These are phyloP conservation scores for Scedosporium boydii DNA, from an alignment of 2,329 filamentous ascomycete species.

Conservation along the genomic window DNA sequence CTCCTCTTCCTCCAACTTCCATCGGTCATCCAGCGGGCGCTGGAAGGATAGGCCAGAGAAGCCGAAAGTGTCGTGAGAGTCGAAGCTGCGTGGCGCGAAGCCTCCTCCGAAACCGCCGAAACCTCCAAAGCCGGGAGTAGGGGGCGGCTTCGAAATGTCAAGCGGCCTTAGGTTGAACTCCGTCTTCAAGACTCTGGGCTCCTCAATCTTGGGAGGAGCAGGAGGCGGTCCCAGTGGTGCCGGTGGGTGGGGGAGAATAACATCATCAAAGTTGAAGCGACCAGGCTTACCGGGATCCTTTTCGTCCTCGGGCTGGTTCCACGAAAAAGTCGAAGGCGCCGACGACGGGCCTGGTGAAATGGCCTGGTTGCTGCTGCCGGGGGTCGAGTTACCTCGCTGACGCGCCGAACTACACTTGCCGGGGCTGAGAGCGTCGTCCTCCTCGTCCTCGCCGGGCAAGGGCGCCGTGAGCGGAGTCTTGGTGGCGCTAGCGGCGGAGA, in stretches of 20 bases:
- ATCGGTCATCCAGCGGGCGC: neutral
- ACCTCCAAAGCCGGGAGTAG: slow-evolving; percentile 1
- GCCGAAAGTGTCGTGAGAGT: slow-evolving; percentile 1
- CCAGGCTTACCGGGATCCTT: slow-evolving; percentile 27
- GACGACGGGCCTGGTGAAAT: slow-evolving; percentile 57
- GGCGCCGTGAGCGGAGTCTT: slow-evolving; percentile 54
- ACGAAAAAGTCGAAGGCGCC: slow-evolving; percentile 54
- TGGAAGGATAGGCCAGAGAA: neutral
- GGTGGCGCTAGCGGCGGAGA: slow-evolving; percentile 19
- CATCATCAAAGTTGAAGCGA: slow-evolving; percentile 26
- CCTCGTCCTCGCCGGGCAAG: slow-evolving; percentile 43
- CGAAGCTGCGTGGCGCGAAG: slow-evolving; percentile 5
- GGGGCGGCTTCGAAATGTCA: slow-evolving; percentile 6
- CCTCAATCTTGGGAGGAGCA: neutral
- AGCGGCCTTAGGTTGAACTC: slow-evolving; percentile 2
- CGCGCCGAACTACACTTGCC: slow-evolving; percentile 29
- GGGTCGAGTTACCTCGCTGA: slow-evolving; percentile 43
- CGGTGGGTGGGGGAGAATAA: neutral
- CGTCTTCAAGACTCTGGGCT: neutral
- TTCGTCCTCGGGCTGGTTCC: slow-evolving; percentile 40
- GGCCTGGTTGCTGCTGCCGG: slow-evolving; percentile 29
- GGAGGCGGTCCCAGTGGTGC: neutral
- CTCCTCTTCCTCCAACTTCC: no score
- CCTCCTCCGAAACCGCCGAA: neutral
- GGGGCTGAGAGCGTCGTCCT: slow-evolving; percentile 14